Conservation (phyloP, 1,284 basidiomycete genomes). For the Leccinum fallax region DNA sequence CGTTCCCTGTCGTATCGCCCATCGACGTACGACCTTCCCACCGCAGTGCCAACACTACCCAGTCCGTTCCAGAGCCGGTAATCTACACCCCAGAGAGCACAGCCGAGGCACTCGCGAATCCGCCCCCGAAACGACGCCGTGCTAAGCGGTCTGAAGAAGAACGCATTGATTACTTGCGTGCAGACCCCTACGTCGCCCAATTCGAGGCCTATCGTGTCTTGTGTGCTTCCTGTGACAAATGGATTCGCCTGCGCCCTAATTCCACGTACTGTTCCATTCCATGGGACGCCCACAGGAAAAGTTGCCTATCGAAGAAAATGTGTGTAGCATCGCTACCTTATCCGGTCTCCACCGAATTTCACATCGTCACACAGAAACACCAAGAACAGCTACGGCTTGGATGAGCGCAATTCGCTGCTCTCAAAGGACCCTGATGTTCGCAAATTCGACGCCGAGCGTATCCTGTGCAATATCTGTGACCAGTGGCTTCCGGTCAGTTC, state of each 20-base stretch:
- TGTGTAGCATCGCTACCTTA: conserved; percentile 35
- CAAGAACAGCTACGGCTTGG: conserved; percentile 55
- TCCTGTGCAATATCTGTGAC: conserved; percentile 68
- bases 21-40: not conserved
- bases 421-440: conserved; percentile 65
- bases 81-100: conserved; percentile 47
- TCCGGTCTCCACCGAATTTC: conserved; percentile 14
- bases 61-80: conserved; percentile 38
- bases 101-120: conserved; percentile 43
- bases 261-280: conserved; percentile 84
- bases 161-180: conserved; percentile 69
- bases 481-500: conserved; percentile 59
- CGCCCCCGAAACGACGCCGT: conserved; percentile 61
- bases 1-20: conserved; percentile 3
- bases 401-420: conserved; percentile 59
- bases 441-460: conserved; percentile 69
- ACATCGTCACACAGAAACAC: conserved; percentile 38
- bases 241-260: conserved; percentile 79
- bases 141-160: conserved; percentile 79
- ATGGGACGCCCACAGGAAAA: conserved; percentile 79
- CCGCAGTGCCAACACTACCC: conserved; percentile 36
- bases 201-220: conserved; percentile 79
- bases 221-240: conserved; percentile 76
- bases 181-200: conserved; percentile 74
- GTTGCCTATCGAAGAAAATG: conserved; percentile 74